Evolutionary conservation across 805 yeast genomes (phyloP).

Genomic region (Zygoascus biomembranicola): DNA sequence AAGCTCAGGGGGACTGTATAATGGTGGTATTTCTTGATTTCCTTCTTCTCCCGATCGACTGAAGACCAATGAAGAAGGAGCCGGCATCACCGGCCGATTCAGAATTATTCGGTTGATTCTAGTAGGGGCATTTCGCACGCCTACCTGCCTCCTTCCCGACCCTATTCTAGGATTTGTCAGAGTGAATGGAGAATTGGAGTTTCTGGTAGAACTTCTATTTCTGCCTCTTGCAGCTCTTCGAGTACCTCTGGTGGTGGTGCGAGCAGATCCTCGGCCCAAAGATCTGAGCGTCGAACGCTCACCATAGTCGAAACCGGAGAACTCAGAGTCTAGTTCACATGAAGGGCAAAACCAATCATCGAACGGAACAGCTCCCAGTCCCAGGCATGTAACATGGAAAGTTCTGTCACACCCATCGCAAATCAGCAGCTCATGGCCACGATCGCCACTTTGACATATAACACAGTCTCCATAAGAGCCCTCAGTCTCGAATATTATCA

Average conservation of each 20-base stretch:
- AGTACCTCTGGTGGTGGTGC: background rate
- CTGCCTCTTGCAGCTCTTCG: background rate
- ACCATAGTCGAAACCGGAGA: background rate
- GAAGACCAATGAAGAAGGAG: background rate
- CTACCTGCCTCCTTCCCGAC: background rate
- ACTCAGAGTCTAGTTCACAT: conserved; percentile 15
- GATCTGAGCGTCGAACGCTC: background rate
- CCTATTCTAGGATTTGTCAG: background rate
- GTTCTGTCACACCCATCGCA: conserved; percentile 28
- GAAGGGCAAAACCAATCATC: conserved; percentile 28
- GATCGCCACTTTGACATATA: conserved; percentile 22
- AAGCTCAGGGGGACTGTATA: background rate
- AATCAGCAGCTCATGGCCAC: conserved; percentile 22
- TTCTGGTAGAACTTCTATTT: background rate
- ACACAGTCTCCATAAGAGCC: conserved; percentile 16
- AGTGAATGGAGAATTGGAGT: background rate
- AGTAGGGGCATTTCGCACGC: background rate
- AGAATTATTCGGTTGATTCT: background rate
- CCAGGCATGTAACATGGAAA: conserved; percentile 26
- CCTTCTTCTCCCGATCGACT: background rate
- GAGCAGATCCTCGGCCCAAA: background rate
- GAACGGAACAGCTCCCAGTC: conserved; percentile 23
- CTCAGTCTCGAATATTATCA: background rate
- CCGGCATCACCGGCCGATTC: background rate
- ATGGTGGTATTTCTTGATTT: background rate